These are phyloP conservation scores for Exophiala aquamarina DNA, from an alignment of 2,329 filamentous ascomycete species.

Conservation along the genomic window DNA sequence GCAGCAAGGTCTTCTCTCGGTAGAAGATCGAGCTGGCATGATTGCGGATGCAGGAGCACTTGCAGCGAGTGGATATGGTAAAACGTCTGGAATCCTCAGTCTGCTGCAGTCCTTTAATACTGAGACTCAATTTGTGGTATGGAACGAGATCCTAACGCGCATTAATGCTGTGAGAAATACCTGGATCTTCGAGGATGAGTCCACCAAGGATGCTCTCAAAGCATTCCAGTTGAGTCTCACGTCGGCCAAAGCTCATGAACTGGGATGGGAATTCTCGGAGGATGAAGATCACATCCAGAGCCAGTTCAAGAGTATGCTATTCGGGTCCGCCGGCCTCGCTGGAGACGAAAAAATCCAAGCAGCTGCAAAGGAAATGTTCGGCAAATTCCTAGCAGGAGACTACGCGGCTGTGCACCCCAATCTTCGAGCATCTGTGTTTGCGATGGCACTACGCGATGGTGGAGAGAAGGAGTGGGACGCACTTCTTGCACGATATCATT, in stretches of 20 bases:
- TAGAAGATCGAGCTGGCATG: slow-evolving; percentile 93
- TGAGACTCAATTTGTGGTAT: slow-evolving; percentile 88
- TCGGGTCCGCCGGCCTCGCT: slow-evolving; percentile 75
- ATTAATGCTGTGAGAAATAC: slow-evolving; percentile 76
- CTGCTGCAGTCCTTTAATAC: slow-evolving; percentile 78
- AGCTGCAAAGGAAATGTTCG: slow-evolving; percentile 87
- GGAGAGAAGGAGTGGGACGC: slow-evolving; percentile 83
- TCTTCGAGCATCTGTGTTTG: slow-evolving; percentile 81
- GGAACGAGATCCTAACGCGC: slow-evolving; percentile 84
- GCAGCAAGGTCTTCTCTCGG: slow-evolving; percentile 73
- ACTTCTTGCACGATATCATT: slow-evolving; percentile 72
- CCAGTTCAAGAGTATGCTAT: slow-evolving; percentile 91
- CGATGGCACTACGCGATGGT: slow-evolving; percentile 79
- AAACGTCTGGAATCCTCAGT: slow-evolving; percentile 83
- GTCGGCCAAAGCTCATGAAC: slow-evolving; percentile 75
- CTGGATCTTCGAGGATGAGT: slow-evolving; percentile 83
- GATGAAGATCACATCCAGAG: slow-evolving; percentile 85
- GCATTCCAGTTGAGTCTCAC: slow-evolving; percentile 78
- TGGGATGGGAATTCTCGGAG: slow-evolving; percentile 86
- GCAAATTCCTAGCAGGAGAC: slow-evolving; percentile 78
- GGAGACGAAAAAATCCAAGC: slow-evolving; percentile 77
- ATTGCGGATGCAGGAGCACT: slow-evolving; percentile 89
- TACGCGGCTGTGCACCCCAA: slow-evolving; percentile 84
- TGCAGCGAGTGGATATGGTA: slow-evolving; percentile 87
- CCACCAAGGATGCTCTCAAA: slow-evolving; percentile 71